Base-by-base conservation (phyloP, 306 rosid genomes). In the Crotalaria pallida region DNA sequence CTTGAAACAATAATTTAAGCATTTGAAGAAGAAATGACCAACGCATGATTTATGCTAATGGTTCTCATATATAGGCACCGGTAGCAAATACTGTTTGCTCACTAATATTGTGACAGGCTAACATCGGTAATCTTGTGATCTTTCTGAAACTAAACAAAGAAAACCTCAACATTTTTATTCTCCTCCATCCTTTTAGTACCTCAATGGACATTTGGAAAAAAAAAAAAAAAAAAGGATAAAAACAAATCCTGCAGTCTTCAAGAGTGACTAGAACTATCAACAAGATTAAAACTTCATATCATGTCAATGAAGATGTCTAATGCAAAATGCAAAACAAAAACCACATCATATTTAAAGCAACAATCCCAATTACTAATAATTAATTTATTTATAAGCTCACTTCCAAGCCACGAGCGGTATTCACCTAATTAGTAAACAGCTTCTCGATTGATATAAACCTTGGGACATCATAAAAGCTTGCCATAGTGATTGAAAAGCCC, bases 401-500 rank as follows among this genome's bases (percentile, higher is more conserved):
- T 85, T 88, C 96, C 96, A 91, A 44, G 89, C 79, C 82, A 89
- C 18, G 65, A 87, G 64, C 4, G 96, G 92, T 44, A 84, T 49
- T 53, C 10, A 33, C 6, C 9, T 33, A 33, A 33, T 10, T 33
- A 33, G 38, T 33, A 33, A 33, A 8, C 10, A 33, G 8, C 40
- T 33, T 33, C 1, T 10, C 8, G 40, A 33, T 10, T 33, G 10
- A 33, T n/a, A n/a, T n/a, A n/a, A n/a, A n/a, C n/a, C n/a, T n/a
- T n/a, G n/a, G n/a, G n/a, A n/a, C n/a, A n/a, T n/a, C n/a, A n/a
- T n/a, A n/a, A n/a, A n/a, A n/a, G n/a, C n/a, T n/a, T n/a, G n/a
- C n/a, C n/a, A n/a, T n/a, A n/a, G n/a, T n/a, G n/a, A n/a, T n/a
- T n/a, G n/a, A n/a, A n/a, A n/a, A n/a, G n/a, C n/a, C n/a, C n/a